Base-by-base conservation (phyloP, 148 eudicot genomes). In the Fallopia convolvulus region DNA sequence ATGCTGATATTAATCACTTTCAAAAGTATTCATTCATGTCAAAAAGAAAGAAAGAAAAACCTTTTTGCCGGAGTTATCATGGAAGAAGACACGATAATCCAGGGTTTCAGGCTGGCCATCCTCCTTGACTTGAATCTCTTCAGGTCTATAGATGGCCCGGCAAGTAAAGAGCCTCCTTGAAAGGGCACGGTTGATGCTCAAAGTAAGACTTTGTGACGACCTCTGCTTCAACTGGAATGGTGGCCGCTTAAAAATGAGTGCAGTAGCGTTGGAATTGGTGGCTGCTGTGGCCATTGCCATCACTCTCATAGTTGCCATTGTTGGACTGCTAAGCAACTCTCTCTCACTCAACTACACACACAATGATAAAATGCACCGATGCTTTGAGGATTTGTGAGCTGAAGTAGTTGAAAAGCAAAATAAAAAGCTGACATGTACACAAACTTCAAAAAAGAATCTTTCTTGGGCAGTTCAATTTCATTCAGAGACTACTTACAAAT, bases 71-170 rank as follows among this genome's bases (percentile, higher is more conserved):
- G 96, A 89, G 46, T 82, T 81, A 26, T 89, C 90, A 71, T 81
- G 61, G 80, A 91, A 89, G 82, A 93, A 93, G 55, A 91, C 90
- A 36, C 98, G 89, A 74, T 91, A 86, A 80, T 93, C 96, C 0
- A 93, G 91, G 84, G 98, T 84, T 79, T 89, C 90, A n/a, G 96
- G 91, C 53, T 75, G 83, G 32, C 97, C 97, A 61, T 92, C 85
- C 17, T 87, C 86, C 48, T 88, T 84, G n/a, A 76, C 77, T 55
- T 79, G 79, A 74, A 83, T 77, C 73, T 83, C 71, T 15, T 90
- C 85, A 72, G 93, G 89, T 44, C 83, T 87, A 78, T 87, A 83
- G 7, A 92, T 83, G 17, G 97, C 84, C 46, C 79, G 85, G 78
- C 97, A 92, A 79, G 88, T 81, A 80, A 91, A 89, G 11, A 78